Evolutionary conservation across 108 stramenopile genomes (phyloP).

Genomic region (Cylindrotheca closterium): DNA sequence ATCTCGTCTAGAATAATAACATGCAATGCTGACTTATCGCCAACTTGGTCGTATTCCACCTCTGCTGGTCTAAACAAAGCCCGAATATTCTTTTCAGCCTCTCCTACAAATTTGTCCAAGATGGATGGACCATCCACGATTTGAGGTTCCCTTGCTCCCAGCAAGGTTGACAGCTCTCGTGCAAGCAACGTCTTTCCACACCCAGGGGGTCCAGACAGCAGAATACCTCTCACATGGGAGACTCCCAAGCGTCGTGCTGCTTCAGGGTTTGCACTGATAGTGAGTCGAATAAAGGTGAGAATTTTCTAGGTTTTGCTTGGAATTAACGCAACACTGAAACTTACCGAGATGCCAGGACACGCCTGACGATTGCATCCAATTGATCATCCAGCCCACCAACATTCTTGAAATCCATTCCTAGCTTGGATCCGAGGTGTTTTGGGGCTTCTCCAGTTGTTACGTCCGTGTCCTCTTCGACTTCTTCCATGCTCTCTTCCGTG

Average conservation of each 20-base stretch:
- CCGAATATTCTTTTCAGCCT: constrained; percentile 72
- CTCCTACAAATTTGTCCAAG: constrained; percentile 79
- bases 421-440: constrained; percentile 47
- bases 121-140: constrained; percentile 82
- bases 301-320: neutral
- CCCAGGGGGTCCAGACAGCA: constrained; percentile 79
- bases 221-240: constrained; percentile 79
- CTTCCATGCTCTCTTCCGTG: neutral
- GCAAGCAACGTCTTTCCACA: constrained; percentile 90
- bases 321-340: neutral
- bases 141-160: constrained; percentile 93
- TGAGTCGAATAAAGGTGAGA: neutral
- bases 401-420: constrained; percentile 77
- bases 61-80: constrained; percentile 73
- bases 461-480: constrained; percentile 4
- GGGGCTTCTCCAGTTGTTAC: neutral
- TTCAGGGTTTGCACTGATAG: constrained; percentile 73
- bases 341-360: constrained; percentile 73
- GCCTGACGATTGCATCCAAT: constrained; percentile 75
- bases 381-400: constrained; percentile 79
- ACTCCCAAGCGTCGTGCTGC: constrained; percentile 86
- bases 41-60: constrained; percentile 57
- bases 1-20: constrained; percentile 89
- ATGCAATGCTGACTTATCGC: constrained; percentile 74
- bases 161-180: constrained; percentile 85